phyloP scores from a whole-genome alignment of 192 early-diverging fungal genomes.

The Mortierella claussenii region DNA sequence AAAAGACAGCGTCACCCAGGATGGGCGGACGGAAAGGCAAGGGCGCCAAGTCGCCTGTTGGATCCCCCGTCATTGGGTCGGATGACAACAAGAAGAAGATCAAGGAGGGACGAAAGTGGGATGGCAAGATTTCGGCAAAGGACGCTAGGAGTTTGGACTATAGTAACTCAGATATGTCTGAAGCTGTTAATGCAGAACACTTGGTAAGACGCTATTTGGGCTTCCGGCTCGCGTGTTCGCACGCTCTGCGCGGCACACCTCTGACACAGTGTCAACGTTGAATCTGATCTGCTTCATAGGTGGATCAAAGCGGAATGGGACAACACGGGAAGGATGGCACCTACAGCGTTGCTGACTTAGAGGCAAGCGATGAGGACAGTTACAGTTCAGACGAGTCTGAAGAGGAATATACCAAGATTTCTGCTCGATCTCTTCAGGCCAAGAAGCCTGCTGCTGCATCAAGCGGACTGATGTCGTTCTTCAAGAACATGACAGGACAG shows the following conservation, averaged over 20 bases:
- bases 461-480: conserved; percentile 72
- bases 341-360: conserved; percentile 84
- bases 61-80: conserved; percentile 39
- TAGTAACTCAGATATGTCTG: conserved; percentile 37
- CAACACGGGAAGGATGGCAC: conserved; percentile 70
- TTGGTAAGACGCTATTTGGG: conserved; percentile 21
- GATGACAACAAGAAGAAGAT: conserved; percentile 51
- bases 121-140: conserved; percentile 69
- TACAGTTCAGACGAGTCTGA: conserved; percentile 67
- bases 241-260: no score
- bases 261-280: no score
- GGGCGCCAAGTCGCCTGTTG: conserved; percentile 21
- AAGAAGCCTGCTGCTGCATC: conserved; percentile 23
- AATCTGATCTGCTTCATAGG: no score
- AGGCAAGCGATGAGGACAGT: conserved; percentile 61
- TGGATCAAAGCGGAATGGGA: conserved; percentile 73
- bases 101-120: conserved; percentile 76
- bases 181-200: conserved; percentile 30
- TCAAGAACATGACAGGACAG: conserved; percentile 76
- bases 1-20: conserved; percentile 49
- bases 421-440: conserved; percentile 23
- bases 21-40: conserved; percentile 35
- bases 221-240: not conserved
- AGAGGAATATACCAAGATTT: conserved; percentile 54
- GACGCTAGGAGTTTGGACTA: conserved; percentile 67